A percentile compares a stretch with the other conserved stretches of the same genome.
Conservation (phyloP, 371 early-diverging fungal genomes). For the Actinomortierella ambigua region DNA sequence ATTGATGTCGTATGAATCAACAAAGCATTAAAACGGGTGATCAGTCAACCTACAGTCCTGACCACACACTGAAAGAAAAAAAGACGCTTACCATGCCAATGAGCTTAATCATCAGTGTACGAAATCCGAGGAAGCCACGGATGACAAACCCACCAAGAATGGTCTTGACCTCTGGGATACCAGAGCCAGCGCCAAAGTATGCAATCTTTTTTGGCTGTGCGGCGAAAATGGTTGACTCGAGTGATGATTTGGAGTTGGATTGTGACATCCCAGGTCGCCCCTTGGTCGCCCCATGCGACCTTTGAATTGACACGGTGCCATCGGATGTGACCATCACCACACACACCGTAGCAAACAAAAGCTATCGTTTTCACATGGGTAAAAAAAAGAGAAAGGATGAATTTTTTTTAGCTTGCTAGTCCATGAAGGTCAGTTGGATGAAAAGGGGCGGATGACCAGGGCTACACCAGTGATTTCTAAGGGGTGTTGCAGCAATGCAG, state of each 20-base stretch:
- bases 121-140: constrained; percentile 74
- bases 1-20: constrained; percentile 70
- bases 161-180: constrained; percentile 86
- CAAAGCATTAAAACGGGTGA: constrained; percentile 54
- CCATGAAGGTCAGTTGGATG: no score
- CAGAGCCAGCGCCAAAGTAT: constrained; percentile 80
- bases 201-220: constrained; percentile 70
- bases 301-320: constrained; percentile 40
- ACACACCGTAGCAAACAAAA: constrained; percentile 32
- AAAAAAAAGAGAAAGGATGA: no score
- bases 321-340: constrained; percentile 46
- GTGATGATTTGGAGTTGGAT: constrained; percentile 37
- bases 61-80: constrained; percentile 56
- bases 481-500: neutral
- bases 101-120: constrained; percentile 75
- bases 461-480: no score
- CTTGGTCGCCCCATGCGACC: constrained; percentile 40
- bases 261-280: constrained; percentile 15
- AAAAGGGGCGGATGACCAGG: no score
- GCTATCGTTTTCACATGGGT: constrained; percentile 4
- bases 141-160: constrained; percentile 88
- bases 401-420: no score
- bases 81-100: constrained; percentile 59
- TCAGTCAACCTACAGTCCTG: constrained; percentile 54
- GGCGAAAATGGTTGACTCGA: constrained; percentile 45